Conservation (phyloP, 2,329 filamentous ascomycete genomes). For the Botrytis porri region DNA sequence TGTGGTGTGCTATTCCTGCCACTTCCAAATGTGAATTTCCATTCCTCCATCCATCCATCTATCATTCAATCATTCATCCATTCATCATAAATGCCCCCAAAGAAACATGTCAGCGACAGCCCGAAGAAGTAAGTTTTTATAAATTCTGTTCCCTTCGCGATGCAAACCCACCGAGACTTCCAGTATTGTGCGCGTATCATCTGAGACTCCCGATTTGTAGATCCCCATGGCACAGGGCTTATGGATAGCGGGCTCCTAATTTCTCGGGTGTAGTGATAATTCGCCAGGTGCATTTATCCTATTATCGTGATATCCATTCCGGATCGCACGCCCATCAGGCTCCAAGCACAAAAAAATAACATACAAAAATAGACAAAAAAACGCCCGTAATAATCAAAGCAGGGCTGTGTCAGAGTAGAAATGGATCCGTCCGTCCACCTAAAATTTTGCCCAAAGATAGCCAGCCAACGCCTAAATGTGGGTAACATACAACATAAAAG, state of each 20-base stretch:
- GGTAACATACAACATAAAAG: slow-evolving; percentile 27
- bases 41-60: background rate
- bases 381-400: background rate
- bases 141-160: background rate
- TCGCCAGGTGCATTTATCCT: background rate
- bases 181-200: background rate
- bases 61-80: background rate
- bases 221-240: background rate
- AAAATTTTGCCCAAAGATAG: background rate
- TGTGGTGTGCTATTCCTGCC: background rate
- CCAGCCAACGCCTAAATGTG: slow-evolving; percentile 5
- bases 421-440: background rate
- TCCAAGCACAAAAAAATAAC: background rate
- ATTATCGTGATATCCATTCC: background rate
- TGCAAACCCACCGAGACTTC: background rate
- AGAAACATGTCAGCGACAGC: background rate
- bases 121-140: background rate
- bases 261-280: background rate
- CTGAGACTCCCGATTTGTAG: background rate
- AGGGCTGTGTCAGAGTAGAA: background rate
- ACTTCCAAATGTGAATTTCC: background rate
- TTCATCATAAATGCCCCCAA: background rate
- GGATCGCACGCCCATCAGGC: background rate
- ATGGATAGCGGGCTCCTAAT: background rate
- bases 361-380: background rate